phyloP scores from a whole-genome alignment of 176 grass and related monocot genomes.

The Chrysopogon serrulatus region DNA sequence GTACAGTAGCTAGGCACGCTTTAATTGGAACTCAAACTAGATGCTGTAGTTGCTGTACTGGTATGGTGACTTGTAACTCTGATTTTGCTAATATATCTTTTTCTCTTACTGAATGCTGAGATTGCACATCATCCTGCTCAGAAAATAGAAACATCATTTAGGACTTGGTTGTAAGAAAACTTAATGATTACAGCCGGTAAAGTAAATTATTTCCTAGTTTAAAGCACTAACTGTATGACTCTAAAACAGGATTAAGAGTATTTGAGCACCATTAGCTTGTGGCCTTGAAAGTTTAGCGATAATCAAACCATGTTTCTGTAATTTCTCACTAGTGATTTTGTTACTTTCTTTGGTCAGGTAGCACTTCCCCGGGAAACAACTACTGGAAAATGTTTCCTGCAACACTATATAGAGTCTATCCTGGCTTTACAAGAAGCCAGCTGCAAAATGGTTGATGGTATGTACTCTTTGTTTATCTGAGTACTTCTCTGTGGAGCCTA shows the following conservation, averaged over 20 bases:
- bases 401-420: slow-evolving; percentile 95
- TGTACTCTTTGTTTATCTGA: neutral
- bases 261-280: neutral
- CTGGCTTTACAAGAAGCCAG: slow-evolving; percentile 79
- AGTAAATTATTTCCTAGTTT: neutral
- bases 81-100: neutral
- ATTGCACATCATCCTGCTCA: neutral
- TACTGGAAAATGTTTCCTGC: slow-evolving; percentile 85
- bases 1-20: neutral
- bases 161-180: neutral
- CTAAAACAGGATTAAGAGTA: neutral
- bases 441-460: slow-evolving; percentile 67
- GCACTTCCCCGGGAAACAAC: slow-evolving; percentile 84
- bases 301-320: neutral
- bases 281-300: neutral
- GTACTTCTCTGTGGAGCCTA: neutral
- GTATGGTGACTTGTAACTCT: neutral
- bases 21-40: neutral
- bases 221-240: neutral
- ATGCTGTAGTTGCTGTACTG: neutral
- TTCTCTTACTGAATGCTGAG: neutral
- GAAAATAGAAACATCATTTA: neutral
- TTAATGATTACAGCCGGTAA: neutral
- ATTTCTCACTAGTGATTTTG: neutral
- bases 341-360: slow-evolving; percentile 52